Evolutionary conservation across 306 rosid genomes (phyloP).

Genomic region (Trichosanthes truncata): DNA sequence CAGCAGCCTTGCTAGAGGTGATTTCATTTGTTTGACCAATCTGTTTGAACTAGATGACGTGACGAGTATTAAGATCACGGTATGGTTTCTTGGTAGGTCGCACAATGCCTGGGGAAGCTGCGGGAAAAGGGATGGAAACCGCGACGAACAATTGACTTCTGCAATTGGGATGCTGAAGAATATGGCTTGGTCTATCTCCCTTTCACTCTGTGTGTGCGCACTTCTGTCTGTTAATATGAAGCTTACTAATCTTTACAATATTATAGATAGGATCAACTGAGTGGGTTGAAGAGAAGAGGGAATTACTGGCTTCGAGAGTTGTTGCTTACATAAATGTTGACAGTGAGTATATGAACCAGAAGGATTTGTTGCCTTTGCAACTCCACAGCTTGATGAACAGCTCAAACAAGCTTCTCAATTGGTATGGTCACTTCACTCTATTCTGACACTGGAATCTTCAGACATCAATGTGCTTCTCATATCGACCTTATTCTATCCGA

Average conservation of each 20-base stretch:
- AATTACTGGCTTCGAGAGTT: conserved; percentile 56
- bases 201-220: conserved; percentile 3
- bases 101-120: conserved; percentile 50
- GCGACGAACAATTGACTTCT: conserved; percentile 55
- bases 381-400: conserved; percentile 74
- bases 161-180: conserved; percentile 87
- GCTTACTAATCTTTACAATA: conserved; percentile 8
- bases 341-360: conserved; percentile 39
- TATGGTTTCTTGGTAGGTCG: conserved; percentile 30
- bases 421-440: conserved; percentile 24
- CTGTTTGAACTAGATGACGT: not conserved
- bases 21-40: not conserved
- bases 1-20: conserved; percentile 66
- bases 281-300: conserved; percentile 78
- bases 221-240: not conserved
- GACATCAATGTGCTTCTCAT: not conserved
- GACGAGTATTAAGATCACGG: not conserved
- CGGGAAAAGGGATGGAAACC: conserved; percentile 64
- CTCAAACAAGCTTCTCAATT: conserved; percentile 48
- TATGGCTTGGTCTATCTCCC: conserved; percentile 47
- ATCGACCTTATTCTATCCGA: not conserved
- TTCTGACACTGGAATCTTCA: not conserved
- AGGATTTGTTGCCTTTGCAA: conserved; percentile 35
- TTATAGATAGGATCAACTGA: conserved; percentile 67
- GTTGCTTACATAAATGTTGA: conserved; percentile 74